phyloP scores from a whole-genome alignment of 2,329 filamentous ascomycete species.

The Pseudogymnoascus sp. region DNA sequence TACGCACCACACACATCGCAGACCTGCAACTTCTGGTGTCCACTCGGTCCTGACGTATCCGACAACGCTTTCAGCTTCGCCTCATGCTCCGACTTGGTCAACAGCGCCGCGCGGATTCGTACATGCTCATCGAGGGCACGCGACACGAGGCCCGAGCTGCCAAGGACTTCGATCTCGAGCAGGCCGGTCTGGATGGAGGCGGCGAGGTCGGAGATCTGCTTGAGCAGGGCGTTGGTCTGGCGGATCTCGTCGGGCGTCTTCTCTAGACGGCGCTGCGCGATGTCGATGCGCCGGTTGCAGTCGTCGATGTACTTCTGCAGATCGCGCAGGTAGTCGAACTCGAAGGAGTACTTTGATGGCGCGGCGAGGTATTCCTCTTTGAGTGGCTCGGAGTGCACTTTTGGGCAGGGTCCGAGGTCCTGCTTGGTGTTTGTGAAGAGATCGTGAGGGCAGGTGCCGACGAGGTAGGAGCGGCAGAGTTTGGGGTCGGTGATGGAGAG shows the following conservation, averaged over 20 bases:
- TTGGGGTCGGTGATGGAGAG: constrained; percentile 85
- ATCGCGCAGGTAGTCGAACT: constrained; percentile 94
- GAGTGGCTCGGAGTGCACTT: constrained; percentile 78
- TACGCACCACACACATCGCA: constrained; percentile 98
- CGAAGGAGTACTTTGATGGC: constrained; percentile 72
- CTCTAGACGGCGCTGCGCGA: constrained; percentile 80
- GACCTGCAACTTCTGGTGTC: constrained; percentile 96
- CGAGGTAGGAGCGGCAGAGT: constrained; percentile 90
- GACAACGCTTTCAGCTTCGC: constrained; percentile 82
- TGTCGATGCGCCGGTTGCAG: constrained; percentile 89
- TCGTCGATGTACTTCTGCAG: constrained; percentile 96
- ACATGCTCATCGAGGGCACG: constrained; percentile 82
- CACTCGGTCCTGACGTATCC: constrained; percentile 85
- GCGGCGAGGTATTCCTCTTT: constrained; percentile 82
- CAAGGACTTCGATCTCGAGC: constrained; percentile 77
- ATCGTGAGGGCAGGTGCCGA: constrained; percentile 91
- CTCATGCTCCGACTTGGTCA: constrained; percentile 75
- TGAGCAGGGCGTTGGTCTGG: constrained; percentile 84
- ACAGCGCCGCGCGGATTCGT: constrained; percentile 71
- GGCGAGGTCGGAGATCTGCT: constrained; percentile 73
- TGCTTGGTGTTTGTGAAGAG: constrained; percentile 99
- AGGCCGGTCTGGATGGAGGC: constrained; percentile 74
- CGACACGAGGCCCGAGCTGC: constrained; percentile 71
- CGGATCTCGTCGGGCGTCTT: constrained; percentile 97
- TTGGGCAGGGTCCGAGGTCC: constrained; percentile 83